These are phyloP conservation scores for Aspergillus sp. DNA, from an alignment of 2,329 filamentous ascomycete genomes.

Conservation along the genomic window DNA sequence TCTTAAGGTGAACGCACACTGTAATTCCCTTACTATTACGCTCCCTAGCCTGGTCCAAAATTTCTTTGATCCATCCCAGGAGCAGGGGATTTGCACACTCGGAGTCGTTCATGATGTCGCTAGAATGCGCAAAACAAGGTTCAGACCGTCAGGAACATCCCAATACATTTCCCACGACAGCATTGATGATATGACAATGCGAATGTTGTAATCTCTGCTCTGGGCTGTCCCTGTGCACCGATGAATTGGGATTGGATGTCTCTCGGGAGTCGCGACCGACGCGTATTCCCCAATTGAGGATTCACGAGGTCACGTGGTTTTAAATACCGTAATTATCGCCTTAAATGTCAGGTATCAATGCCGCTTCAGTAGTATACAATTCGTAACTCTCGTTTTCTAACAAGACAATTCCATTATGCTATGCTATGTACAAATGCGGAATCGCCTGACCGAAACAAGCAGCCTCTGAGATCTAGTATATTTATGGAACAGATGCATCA, in stretches of 20 bases:
- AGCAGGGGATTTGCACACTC: conserved; percentile 68
- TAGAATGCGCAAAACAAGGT: background rate
- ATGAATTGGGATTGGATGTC: background rate
- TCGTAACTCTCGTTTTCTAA: background rate
- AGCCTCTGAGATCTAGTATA: background rate
- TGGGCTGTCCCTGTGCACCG: background rate
- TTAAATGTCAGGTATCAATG: background rate
- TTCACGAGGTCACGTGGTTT: conserved; percentile 10
- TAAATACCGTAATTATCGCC: background rate
- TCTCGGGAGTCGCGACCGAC: conserved; percentile 6
- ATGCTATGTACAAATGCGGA: conserved; percentile 4
- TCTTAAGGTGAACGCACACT: conserved; percentile 34
- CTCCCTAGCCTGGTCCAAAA: conserved; percentile 68
- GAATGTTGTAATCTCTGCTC: too few species aligned
- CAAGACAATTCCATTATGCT: background rate
- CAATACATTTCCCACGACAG: background rate
- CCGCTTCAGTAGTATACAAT: background rate
- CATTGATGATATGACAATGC: background rate
- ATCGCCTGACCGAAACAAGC: background rate
- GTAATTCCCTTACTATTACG: conserved; percentile 68
- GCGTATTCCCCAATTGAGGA: conserved; percentile 15
- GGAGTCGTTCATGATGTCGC: conserved; percentile 23
- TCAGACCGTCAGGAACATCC: background rate
- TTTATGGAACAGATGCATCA: conserved; percentile 3
- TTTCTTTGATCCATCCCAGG: conserved; percentile 73